Evolutionary conservation across 2,329 filamentous ascomycete genomes (phyloP), one percentile per base, ranked within the genome.

Genomic region (Monosporascus cannonballus): DNA sequence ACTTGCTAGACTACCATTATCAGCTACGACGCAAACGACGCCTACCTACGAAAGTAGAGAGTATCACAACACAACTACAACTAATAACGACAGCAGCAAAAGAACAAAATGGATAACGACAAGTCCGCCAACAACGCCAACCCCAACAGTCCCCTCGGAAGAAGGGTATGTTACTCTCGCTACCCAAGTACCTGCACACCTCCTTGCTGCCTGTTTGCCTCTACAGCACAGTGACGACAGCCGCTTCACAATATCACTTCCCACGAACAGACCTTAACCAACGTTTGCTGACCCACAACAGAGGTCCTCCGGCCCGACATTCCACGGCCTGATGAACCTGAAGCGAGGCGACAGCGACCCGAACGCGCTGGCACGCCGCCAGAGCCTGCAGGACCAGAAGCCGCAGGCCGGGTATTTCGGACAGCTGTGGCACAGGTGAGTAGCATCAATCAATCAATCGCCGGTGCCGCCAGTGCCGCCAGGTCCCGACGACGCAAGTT

Each of bases 401-500:
- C 71, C 71, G 15, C 66, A 71, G 48, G 63, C 73, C 1, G 79
- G 79, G 41, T 67, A 83, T 56, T 69, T 83, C 49, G 77, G 76
- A 51, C 71, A 75, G 56, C 74, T 82, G 70, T 84, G 81, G 76
- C 73, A 81, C 59, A 81, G 76, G 80, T 83, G 66, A 50, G 77
- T 62, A 34, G 30, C 9, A 5, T 34, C 11, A 14, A 34, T 34
- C 30, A 34, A 14, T 34, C 30, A 34, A 34, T 34, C 11, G 9
- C 30, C 11, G 4, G 30, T 34, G 30, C 11, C 11, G 30, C 30
- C 11, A 14, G 30, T 34, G 30, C 11, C 11, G 30, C 11, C 30
- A 14, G 30, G 30, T 34, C 14, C 30, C 30, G 30, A 34, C 30
- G 30, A 14, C 30, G 30, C 30, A 14, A 14, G 30, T 34, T 34